phyloP scores from a whole-genome alignment of 1,284 basidiomycete genomes.

The Neonothopanus nambi region DNA sequence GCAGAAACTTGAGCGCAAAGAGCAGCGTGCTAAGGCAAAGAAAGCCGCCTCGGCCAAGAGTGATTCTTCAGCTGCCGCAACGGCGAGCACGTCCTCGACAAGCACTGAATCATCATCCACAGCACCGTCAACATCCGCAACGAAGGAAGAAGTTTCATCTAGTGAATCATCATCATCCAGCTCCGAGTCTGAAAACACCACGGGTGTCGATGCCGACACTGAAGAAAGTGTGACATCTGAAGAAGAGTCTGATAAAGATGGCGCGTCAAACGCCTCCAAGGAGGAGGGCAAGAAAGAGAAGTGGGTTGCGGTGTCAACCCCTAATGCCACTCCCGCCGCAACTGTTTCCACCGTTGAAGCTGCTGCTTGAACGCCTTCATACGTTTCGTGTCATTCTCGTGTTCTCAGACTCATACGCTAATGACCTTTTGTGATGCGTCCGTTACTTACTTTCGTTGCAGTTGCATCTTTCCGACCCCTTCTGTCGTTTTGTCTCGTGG shows the following conservation, averaged over 20 bases:
- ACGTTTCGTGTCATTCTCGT: not conserved
- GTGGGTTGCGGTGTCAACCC: constrained; percentile 66
- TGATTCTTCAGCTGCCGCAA: constrained; percentile 30
- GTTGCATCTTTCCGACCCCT: not conserved
- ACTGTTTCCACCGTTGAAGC: not conserved
- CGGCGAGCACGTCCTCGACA: constrained; percentile 20
- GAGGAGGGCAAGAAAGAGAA: constrained; percentile 55
- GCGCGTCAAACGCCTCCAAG: constrained; percentile 23
- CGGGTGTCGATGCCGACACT: constrained; percentile 66
- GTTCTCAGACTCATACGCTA: not conserved
- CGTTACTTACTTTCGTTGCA: constrained; percentile 2
- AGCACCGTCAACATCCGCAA: constrained; percentile 31
- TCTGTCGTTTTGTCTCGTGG: not conserved
- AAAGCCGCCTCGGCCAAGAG: constrained; percentile 46
- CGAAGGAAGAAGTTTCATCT: constrained; percentile 22
- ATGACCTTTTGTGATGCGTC: not conserved
- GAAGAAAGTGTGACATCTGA: constrained; percentile 76
- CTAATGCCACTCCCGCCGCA: constrained; percentile 14
- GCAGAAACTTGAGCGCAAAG: constrained; percentile 59
- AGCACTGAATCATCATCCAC: constrained; percentile 28
- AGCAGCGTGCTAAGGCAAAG: constrained; percentile 54
- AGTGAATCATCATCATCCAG: constrained; percentile 42
- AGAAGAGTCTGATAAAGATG: constrained; percentile 54
- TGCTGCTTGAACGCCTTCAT: not conserved
- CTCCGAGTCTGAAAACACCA: constrained; percentile 59